Evolutionary conservation across 225 moss, liverwort and hornwort species (phyloP).

Genomic region (Marchantia paleacea): DNA sequence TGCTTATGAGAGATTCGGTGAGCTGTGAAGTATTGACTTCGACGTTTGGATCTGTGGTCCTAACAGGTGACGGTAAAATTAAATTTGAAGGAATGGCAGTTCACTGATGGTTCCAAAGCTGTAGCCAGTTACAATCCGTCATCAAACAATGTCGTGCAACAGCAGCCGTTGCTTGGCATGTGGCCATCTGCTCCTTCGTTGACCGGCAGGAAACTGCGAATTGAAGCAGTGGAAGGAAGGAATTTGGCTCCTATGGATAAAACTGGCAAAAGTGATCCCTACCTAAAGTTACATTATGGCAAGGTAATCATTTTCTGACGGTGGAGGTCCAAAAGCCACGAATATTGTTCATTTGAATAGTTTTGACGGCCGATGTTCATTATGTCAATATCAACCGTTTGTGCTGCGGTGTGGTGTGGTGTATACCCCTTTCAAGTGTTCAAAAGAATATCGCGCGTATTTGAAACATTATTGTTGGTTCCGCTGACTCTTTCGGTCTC

Average conservation of each 20-base stretch:
- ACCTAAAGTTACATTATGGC: conserved; percentile 90
- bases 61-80: conserved; percentile 76
- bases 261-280: conserved; percentile 98
- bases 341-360: background rate
- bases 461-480: background rate
- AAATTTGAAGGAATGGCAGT: conserved; percentile 89
- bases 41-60: background rate
- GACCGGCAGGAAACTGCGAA: conserved; percentile 74
- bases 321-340: background rate
- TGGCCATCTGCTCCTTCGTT: conserved; percentile 54
- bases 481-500: background rate
- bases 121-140: conserved; percentile 69
- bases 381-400: background rate
- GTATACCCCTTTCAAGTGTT: background rate
- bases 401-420: background rate
- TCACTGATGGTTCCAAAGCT: conserved; percentile 89
- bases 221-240: conserved; percentile 83
- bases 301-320: conserved; percentile 51
- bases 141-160: conserved; percentile 29
- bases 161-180: conserved; percentile 51
- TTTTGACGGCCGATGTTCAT: background rate
- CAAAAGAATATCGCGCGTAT: background rate
- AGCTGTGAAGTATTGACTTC: background rate
- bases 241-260: conserved; percentile 98
- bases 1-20: background rate